These are phyloP conservation scores for Penicillium coffeae DNA, from an alignment of 495 filamentous ascomycete genomes.

Conservation along the genomic window DNA sequence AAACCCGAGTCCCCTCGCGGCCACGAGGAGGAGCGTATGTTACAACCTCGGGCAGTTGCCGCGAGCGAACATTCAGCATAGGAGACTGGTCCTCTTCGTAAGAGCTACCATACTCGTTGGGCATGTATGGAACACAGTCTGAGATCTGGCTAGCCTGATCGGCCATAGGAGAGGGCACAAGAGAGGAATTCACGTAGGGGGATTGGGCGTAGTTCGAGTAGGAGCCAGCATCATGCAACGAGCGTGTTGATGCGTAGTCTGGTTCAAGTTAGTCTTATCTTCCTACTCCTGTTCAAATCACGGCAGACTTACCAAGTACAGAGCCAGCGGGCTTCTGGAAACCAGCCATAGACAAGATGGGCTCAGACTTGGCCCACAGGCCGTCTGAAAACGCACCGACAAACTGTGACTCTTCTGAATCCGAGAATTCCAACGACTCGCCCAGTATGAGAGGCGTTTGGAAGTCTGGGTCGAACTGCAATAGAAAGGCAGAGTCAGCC, in stretches of 20 bases:
- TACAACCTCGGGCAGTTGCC: slow-evolving; percentile 54
- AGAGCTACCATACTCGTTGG: slow-evolving; percentile 39
- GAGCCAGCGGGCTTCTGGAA: slow-evolving; percentile 44
- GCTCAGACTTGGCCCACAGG: slow-evolving; percentile 52
- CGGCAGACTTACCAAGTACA: slow-evolving; percentile 37
- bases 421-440: slow-evolving; percentile 51
- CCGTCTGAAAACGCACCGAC: slow-evolving; percentile 46
- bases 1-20: slow-evolving; percentile 61
- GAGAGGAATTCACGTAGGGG: slow-evolving; percentile 40
- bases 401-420: slow-evolving; percentile 46
- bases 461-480: slow-evolving; percentile 43
- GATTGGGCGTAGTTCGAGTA: slow-evolving; percentile 43
- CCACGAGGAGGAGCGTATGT: slow-evolving; percentile 67
- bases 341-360: slow-evolving; percentile 51
- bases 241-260: slow-evolving; percentile 42
- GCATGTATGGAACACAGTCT: slow-evolving; percentile 44
- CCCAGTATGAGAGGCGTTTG: slow-evolving; percentile 52
- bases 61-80: slow-evolving; percentile 28
- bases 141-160: slow-evolving; percentile 45
- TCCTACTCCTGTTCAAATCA: not conserved
- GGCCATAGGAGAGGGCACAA: slow-evolving; percentile 44
- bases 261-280: slow-evolving; percentile 6
- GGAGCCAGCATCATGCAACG: slow-evolving; percentile 44
- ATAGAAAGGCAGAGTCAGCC: slow-evolving; percentile 21
- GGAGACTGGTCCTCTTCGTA: slow-evolving; percentile 45